phyloP scores from a whole-genome alignment of 2,329 filamentous ascomycete species.

The Penicillium sp. region DNA sequence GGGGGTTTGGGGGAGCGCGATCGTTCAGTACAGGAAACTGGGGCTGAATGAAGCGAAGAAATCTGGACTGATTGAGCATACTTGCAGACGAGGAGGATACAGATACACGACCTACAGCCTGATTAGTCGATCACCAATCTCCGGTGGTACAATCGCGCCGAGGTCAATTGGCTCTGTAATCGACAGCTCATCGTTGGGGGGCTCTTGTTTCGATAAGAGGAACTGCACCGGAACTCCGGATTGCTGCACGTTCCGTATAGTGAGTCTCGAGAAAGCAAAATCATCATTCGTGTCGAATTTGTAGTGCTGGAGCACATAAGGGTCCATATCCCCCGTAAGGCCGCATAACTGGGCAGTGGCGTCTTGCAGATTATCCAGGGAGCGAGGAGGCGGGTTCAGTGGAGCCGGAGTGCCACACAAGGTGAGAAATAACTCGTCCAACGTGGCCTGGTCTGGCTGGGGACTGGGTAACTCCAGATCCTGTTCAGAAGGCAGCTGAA shows the following conservation, averaged over 20 bases:
- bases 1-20: background rate
- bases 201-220: conserved; percentile 2
- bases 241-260: conserved; percentile 1
- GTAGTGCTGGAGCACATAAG: conserved; percentile 12
- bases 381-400: too few species aligned
- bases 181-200: background rate
- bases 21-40: background rate
- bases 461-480: too few species aligned
- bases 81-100: background rate
- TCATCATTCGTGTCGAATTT: conserved; percentile 1
- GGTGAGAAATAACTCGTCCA: too few species aligned
- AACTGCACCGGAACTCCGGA: conserved; percentile 9
- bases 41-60: background rate
- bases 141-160: background rate
- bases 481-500: too few species aligned
- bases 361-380: too few species aligned
- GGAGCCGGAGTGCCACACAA: too few species aligned
- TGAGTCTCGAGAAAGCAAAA: conserved; percentile 12
- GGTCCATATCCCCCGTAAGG: conserved; percentile 14
- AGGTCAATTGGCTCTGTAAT: background rate
- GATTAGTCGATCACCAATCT: background rate
- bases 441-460: too few species aligned
- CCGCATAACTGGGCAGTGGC: conserved; percentile 8
- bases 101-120: background rate
- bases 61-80: background rate